Base-by-base conservation (phyloP, 2,329 filamentous ascomycete species). In the Thermoascus crustaceus region DNA sequence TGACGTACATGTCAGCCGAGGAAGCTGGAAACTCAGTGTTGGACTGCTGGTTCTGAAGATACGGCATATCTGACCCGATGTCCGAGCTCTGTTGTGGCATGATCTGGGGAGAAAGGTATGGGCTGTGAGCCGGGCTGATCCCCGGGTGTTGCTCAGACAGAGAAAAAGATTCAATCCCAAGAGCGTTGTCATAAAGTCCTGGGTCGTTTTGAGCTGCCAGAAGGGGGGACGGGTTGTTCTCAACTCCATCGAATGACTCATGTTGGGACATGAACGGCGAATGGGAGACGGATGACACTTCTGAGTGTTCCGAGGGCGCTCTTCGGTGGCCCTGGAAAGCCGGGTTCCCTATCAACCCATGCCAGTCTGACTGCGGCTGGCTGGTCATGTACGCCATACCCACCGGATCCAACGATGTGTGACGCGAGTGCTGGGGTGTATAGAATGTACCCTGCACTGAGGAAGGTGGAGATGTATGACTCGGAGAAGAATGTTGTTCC, bases 221-320 rank as follows among this genome's bases (percentile, higher is more conserved):
- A 60, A 91, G 76, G 1, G 89, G 89, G 5, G 88, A 95, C 41
- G 85, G 80, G 37, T 59, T 81, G 72, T 43, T 76, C 67, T 83
- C 75, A 34, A 74, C 69, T n/a, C 69, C 63, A 13, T 94, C 87
- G 52, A 94, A 93, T 44, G 69, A 76, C 50, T 95, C 88, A 41
- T 82, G 73, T 47, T 82, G 82, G 18, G 74, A 75, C 38, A 94
- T 64, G 53, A 85, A 86, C 3, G 89, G 89, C 11, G 89, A 95
- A 16, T 80, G 83, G 14, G 84, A 80, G 10, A 80, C 84, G 11
- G 86, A 94, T 2, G 76, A 94, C 4, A 94, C 80, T 47, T 95
- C 89, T 2, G 87, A 94, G 52, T 82, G 86, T 49, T 95, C 89
- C n/a, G 88, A 95, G 1, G 85, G 84, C 23, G 77, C 80, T 52